Evolutionary conservation across 768 basidiomycete genomes (phyloP).

Genomic region (Mycena floridula): DNA sequence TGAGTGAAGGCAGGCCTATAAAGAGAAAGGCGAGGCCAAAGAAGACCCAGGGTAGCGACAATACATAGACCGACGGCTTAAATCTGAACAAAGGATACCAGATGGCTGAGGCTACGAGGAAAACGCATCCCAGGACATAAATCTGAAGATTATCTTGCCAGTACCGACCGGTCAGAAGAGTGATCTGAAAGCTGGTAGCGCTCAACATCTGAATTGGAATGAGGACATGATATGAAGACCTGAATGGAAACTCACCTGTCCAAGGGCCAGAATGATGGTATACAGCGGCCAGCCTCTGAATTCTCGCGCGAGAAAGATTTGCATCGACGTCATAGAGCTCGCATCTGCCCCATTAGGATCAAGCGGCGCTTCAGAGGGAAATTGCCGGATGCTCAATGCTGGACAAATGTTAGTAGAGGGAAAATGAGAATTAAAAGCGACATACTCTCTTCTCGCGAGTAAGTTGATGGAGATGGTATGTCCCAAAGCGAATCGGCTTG

Average conservation of each 20-base stretch:
- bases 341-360: conserved; percentile 52
- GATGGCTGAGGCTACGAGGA: conserved; percentile 76
- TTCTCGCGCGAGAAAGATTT: conserved; percentile 78
- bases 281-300: conserved; percentile 87
- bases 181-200: conserved; percentile 94
- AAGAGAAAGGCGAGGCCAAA: conserved; percentile 88
- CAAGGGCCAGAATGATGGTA: conserved; percentile 80
- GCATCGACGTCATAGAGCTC: conserved; percentile 76
- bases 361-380: conserved; percentile 37
- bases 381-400: conserved; percentile 40
- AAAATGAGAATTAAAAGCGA: conserved; percentile 10
- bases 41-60: conserved; percentile 87
- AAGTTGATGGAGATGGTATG: conserved; percentile 55
- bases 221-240: neutral
- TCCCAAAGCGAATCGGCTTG: conserved; percentile 81
- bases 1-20: conserved; percentile 81
- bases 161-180: conserved; percentile 80
- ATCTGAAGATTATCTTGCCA: conserved; percentile 76
- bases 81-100: conserved; percentile 91
- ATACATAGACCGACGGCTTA: conserved; percentile 82
- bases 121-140: conserved; percentile 87
- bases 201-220: conserved; percentile 57
- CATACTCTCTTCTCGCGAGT: conserved; percentile 75
- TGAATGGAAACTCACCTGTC: conserved; percentile 53
- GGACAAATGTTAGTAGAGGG: conserved; percentile 1